Percentiles rank a stretch among this genome's conserved stretches.
Conservation (phyloP, 345 rosid genomes). For the Geranium brycei region DNA sequence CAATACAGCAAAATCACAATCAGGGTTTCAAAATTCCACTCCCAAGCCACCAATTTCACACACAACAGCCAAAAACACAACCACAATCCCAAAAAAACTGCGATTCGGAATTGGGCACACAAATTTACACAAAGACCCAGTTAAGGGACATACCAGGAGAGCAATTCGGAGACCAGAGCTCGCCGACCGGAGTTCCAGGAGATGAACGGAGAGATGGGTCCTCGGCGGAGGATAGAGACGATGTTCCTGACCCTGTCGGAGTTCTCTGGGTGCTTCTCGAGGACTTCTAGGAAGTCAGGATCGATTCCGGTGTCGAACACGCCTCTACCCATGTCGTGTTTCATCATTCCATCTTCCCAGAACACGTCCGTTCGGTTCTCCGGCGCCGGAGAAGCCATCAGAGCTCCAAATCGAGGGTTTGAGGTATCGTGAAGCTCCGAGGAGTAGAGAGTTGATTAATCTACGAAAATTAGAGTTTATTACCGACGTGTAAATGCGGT, state of each 20-base stretch:
- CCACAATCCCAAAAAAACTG: not conserved
- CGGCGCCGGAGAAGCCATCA: constrained; percentile 4
- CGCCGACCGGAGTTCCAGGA: constrained; percentile 53
- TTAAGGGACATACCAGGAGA: constrained; percentile 26
- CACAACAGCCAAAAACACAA: not conserved
- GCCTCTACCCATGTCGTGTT: constrained; percentile 51
- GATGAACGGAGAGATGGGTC: constrained; percentile 61
- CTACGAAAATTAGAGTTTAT: too few species aligned
- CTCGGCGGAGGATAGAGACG: constrained; percentile 65
- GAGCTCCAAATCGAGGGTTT: not conserved
- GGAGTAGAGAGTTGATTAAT: too few species aligned
- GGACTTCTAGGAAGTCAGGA: constrained; percentile 61
- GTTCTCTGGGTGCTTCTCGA: constrained; percentile 80
- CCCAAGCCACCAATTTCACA: too few species aligned
- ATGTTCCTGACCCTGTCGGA: constrained; percentile 65
- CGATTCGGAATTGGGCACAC: not conserved
- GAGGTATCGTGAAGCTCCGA: not conserved
- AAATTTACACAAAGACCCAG: not conserved
- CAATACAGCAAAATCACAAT: too few species aligned
- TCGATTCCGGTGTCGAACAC: constrained; percentile 54
- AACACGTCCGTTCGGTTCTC: constrained; percentile 34
- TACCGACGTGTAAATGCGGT: too few species aligned
- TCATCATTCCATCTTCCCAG: constrained; percentile 87
- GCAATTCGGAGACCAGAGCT: constrained; percentile 46
- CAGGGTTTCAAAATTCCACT: too few species aligned